phyloP scores from a whole-genome alignment of 2,329 filamentous ascomycete species.

The Tolypocladium guangdongense region DNA sequence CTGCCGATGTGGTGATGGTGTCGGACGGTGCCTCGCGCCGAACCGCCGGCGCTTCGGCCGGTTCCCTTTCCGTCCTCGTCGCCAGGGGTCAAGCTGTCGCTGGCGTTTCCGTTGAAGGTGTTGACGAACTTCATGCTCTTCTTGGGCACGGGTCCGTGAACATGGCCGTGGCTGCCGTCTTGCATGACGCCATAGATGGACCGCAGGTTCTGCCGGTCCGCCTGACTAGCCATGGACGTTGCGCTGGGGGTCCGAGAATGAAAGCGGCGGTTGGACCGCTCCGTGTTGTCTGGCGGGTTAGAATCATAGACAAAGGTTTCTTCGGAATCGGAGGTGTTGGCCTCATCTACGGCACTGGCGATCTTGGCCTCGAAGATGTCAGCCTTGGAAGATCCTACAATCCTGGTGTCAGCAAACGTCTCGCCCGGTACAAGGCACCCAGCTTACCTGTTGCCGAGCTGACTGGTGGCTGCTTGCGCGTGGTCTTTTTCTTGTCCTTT shows the following conservation, averaged over 20 bases:
- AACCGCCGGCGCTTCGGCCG: constrained; percentile 48
- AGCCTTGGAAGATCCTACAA: constrained; percentile 77
- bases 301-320: constrained; percentile 99
- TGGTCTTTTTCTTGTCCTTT: constrained; percentile 77
- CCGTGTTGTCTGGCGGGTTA: constrained; percentile 64
- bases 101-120: constrained; percentile 54
- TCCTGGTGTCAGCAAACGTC: neutral
- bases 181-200: constrained; percentile 61
- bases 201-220: constrained; percentile 47
- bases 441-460: constrained; percentile 59
- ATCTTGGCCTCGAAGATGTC: constrained; percentile 98
- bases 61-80: constrained; percentile 59
- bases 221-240: constrained; percentile 68
- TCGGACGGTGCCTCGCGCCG: constrained; percentile 54
- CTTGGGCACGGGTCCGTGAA: constrained; percentile 38
- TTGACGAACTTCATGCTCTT: constrained; percentile 96
- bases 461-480: constrained; percentile 64
- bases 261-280: constrained; percentile 56
- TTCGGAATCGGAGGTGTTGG: constrained; percentile 92
- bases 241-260: constrained; percentile 93
- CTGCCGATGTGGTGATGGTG: constrained; percentile 67
- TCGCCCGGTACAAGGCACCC: neutral
- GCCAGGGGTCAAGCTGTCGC: constrained; percentile 39
- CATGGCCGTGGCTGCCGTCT: constrained; percentile 26
- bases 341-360: constrained; percentile 89